phyloP scores from a whole-genome alignment of 345 rosid genomes.

The Cochlearia excelsa region DNA sequence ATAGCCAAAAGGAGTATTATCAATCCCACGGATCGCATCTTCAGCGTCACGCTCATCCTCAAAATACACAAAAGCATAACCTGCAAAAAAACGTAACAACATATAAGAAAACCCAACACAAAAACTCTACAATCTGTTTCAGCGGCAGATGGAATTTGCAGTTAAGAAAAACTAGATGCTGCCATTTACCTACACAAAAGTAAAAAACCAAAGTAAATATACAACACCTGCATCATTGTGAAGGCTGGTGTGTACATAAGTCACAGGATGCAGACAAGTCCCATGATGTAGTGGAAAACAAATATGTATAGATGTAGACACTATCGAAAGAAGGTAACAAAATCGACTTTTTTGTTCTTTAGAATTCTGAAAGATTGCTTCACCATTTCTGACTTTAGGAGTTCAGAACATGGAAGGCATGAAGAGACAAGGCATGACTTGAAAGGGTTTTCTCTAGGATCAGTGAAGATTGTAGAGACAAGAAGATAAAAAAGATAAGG shows the following conservation, averaged over 20 bases:
- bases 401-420: constrained; percentile 64
- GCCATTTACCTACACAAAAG: constrained; percentile 27
- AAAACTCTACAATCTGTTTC: not conserved
- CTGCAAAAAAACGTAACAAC: constrained; percentile 39
- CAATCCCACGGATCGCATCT: constrained; percentile 67
- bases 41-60: constrained; percentile 88
- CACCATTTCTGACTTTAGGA: constrained; percentile 59
- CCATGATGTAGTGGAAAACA: constrained; percentile 73
- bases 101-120: constrained; percentile 18
- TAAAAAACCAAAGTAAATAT: constrained; percentile 39
- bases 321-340: constrained; percentile 43
- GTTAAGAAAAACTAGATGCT: not conserved
- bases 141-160: not conserved
- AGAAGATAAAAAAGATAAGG: constrained; percentile 32
- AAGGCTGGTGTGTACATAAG: constrained; percentile 53
- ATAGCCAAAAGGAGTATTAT: constrained; percentile 69
- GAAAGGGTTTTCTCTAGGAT: constrained; percentile 2
- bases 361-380: constrained; percentile 64
- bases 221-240: constrained; percentile 74
- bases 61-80: constrained; percentile 86
- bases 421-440: constrained; percentile 37
- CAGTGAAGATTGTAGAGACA: constrained; percentile 25
- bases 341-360: constrained; percentile 49
- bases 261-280: constrained; percentile 65
- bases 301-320: constrained; percentile 51